Evolutionary conservation across 805 yeast genomes (phyloP).

Genomic region (Lachancea meyersii): DNA sequence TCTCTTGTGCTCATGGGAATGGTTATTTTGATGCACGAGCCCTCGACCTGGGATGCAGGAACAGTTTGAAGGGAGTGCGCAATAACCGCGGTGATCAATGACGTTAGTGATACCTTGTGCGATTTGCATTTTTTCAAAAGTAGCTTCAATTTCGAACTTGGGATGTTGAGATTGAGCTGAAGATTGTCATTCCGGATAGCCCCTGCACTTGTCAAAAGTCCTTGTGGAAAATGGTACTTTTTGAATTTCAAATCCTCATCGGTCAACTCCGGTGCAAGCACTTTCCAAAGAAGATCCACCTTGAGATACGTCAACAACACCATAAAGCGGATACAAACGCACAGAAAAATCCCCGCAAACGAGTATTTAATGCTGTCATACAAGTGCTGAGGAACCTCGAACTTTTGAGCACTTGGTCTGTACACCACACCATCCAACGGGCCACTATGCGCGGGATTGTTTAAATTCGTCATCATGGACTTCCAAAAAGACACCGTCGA

Average conservation of each 20-base stretch:
- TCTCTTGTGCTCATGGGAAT: conserved; percentile 27
- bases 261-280: conserved; percentile 2
- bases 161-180: conserved; percentile 15
- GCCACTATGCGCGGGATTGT: background rate
- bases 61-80: conserved; percentile 6
- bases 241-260: conserved; percentile 17
- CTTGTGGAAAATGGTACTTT: conserved; percentile 15
- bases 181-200: conserved; percentile 19
- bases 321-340: conserved; percentile 2
- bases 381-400: conserved; percentile 3
- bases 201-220: conserved; percentile 11
- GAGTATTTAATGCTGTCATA: conserved; percentile 11
- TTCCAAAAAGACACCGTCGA: conserved; percentile 21
- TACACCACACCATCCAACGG: background rate
- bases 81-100: conserved; percentile 18
- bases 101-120: conserved; percentile 20
- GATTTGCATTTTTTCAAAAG: conserved; percentile 19
- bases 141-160: conserved; percentile 9
- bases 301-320: conserved; percentile 10
- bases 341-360: conserved; percentile 14
- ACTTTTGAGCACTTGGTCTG: background rate
- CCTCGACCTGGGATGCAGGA: conserved; percentile 4
- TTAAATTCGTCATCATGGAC: conserved; percentile 13
- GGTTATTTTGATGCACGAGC: conserved; percentile 10
- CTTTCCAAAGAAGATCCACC: background rate